phyloP scores from a whole-genome alignment of 768 basidiomycete species.

The Coprinellus micaceus region DNA sequence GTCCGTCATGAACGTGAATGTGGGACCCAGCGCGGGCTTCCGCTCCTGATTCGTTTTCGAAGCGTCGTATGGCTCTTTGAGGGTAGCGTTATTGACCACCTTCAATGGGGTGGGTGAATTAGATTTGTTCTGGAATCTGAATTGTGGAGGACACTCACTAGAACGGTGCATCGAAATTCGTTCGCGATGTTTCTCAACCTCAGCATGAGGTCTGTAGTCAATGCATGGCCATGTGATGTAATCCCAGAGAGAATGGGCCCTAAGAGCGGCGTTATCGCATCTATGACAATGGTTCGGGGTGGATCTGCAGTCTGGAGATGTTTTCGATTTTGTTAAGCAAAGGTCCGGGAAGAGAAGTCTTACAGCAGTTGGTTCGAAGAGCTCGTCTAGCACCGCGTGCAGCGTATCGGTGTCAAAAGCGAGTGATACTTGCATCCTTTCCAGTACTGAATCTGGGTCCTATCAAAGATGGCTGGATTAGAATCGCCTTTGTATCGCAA shows the following conservation, averaged over 20 bases:
- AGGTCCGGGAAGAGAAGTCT: neutral
- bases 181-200: constrained; percentile 52
- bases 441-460: constrained; percentile 35
- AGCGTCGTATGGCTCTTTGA: constrained; percentile 18
- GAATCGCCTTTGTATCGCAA: neutral
- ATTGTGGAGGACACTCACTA: constrained; percentile 42
- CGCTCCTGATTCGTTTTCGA: constrained; percentile 24
- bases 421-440: constrained; percentile 55
- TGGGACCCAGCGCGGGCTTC: constrained; percentile 74
- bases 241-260: constrained; percentile 59
- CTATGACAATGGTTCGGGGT: constrained; percentile 55
- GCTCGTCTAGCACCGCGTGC: constrained; percentile 45
- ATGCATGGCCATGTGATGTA: constrained; percentile 72
- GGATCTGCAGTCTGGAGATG: neutral
- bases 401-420: constrained; percentile 58
- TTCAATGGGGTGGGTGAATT: constrained; percentile 20
- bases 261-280: constrained; percentile 61
- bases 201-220: constrained; percentile 70
- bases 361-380: constrained; percentile 25
- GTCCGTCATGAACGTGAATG: constrained; percentile 70
- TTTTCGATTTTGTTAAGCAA: neutral
- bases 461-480: constrained; percentile 4
- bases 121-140: neutral
- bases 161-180: constrained; percentile 39
- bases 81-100: constrained; percentile 61